Base-by-base conservation (phyloP, 228 moss, liverwort and hornwort genomes). In the Sphagnum magellanicum region DNA sequence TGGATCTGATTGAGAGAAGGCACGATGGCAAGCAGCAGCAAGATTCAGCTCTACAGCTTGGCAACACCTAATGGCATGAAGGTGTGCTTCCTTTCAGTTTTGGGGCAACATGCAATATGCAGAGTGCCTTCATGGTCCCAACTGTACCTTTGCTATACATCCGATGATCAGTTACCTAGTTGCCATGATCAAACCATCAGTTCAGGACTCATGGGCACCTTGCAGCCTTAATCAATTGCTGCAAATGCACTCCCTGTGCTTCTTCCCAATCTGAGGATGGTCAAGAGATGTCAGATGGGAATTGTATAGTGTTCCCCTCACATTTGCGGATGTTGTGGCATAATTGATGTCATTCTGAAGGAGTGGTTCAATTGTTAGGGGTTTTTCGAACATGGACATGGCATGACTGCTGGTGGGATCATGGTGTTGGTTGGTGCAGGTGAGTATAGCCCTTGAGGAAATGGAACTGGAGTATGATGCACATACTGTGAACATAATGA, bases 21-120 rank as follows among this genome's bases (percentile, higher is more conserved):
- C 17, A 17, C 64, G 13, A 81, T 79, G 84, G n/a, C 78, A 16
- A 75, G 77, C 11, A 32, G 32, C 32, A 32, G 32, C 32, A 87
- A 84, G 76, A 87, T 87, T 67, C 84, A 87, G 77, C 75, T 77
- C n/a, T 87, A 79, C 65, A 75, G 84, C 71, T 66, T 81, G 77
- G 77, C 81, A 57, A 84, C 84, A 12, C 75, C 87, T 13, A 87
- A 87, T 71, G 87, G 87, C 71, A 74, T 79, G 71, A 87, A 87
- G 84, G 84, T 87, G 55, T 13, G 10, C 32, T 15, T n/a, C 52
- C 50, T 13, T 15, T 52, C 7, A 15, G 51, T 52, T 16, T 52
- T 15, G 10, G 46, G 46, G 10, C 46, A n/a, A 4, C 48, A 46
- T 48, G 32, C 32, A 32, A 32, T 32, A 32, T 32, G 32, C 3